phyloP scores from a whole-genome alignment of 2,329 filamentous ascomycete genomes.

The Venturia pyrina region DNA sequence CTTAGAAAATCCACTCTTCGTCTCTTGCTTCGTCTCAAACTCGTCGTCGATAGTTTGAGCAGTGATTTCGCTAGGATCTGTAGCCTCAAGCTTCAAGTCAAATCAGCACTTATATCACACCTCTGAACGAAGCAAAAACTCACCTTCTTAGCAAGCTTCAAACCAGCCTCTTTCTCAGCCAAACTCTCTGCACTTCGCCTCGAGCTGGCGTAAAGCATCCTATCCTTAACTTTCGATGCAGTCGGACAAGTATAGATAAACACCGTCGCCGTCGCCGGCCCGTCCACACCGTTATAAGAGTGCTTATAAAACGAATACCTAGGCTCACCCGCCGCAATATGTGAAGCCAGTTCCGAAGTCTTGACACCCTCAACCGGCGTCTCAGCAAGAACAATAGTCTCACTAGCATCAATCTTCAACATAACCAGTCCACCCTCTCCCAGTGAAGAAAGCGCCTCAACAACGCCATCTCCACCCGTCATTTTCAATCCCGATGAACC shows the following conservation, averaged over 20 bases:
- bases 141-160: constrained; percentile 63
- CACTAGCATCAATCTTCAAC: constrained; percentile 45
- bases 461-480: constrained; percentile 50
- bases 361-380: constrained; percentile 17
- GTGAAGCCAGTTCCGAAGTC: constrained; percentile 46
- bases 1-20: constrained; percentile 60
- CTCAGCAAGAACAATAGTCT: constrained; percentile 25
- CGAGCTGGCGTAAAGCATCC: constrained; percentile 71
- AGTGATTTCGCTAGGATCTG: constrained; percentile 59
- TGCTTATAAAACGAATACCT: constrained; percentile 72
- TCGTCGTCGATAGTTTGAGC: constrained; percentile 56
- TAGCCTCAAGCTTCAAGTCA: constrained; percentile 43
- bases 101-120: background rate
- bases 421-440: constrained; percentile 31
- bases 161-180: constrained; percentile 54
- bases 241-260: constrained; percentile 78
- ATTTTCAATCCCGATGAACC: constrained; percentile 34
- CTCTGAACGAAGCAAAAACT: constrained; percentile 24
- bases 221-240: constrained; percentile 64
- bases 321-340: constrained; percentile 59
- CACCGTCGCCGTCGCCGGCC: constrained; percentile 34
- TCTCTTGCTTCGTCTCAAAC: constrained; percentile 56
- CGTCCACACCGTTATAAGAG: constrained; percentile 29
- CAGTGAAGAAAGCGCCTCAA: constrained; percentile 53
- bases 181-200: constrained; percentile 51